Base-by-base conservation (phyloP, 2,329 filamentous ascomycete species). In the Knoxdaviesia capensis region DNA sequence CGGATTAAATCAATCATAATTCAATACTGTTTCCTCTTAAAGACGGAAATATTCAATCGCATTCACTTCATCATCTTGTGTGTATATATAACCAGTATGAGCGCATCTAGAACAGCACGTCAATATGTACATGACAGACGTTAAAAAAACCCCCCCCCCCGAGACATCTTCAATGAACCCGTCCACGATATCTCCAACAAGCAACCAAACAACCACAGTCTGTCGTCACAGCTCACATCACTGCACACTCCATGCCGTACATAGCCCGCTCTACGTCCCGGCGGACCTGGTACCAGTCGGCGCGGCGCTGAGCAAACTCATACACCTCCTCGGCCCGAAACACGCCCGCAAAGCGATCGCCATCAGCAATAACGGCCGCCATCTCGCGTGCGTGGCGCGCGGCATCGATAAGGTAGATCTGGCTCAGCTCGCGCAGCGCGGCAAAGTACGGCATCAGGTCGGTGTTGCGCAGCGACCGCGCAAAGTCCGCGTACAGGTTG, bases 321-420 rank as follows among this genome's bases (percentile, higher is more conserved):
- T 94, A 94, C 4, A 96, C 90, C 63, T 98, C 90, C 58, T 98
- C 90, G 0, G 88, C 84, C 20, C 87, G 72, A 54, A 96, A 94
- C 40, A 98, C 82, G 8, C 90, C 90, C 30, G 82, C 73, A 56
- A 96, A 98, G 3, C 88, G 73, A 54, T 88, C 82, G 1, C 74
- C 77, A 55, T 98, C 90, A 0, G 90, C 87, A 54, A 98, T 94
- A 43, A 98, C 84, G 3, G 80, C 81, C 5, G 90, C 90, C 67
- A 98, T 80, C 57, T 96, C 90, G 57, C 93, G 93, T 9, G 90
- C 84, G 55, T 96, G 81, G 30, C 70, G 68, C 29, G 52, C 50
- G 3, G 80, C 71, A 47, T 88, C 85, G 47, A 98, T 92, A 41
- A 98, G 68, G 58, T 93, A 98, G 46, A 98, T 93, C 64, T 96